phyloP scores from a whole-genome alignment of 257 asterid species.

The Forsythia viridissima region DNA sequence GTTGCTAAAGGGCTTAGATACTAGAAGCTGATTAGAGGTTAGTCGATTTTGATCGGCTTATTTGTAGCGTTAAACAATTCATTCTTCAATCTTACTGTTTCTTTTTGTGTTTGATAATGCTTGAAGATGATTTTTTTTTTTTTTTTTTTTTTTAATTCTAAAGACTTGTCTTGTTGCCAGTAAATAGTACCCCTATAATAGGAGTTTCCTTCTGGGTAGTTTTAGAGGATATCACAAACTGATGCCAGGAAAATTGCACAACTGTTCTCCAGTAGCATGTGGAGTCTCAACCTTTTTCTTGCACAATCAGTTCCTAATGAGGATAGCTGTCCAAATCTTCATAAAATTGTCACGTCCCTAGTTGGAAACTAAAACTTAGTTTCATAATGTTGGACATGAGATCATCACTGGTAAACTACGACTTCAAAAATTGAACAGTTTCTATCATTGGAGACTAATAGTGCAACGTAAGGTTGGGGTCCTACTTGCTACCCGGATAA shows the following conservation, averaged over 20 bases:
- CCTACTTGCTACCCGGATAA: neutral
- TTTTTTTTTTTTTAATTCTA: no score
- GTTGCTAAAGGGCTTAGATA: constrained; percentile 91
- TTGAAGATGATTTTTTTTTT: neutral
- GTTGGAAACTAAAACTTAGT: no score
- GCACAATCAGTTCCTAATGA: no score
- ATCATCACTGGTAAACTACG: no score
- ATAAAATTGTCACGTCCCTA: no score
- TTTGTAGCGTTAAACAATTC: constrained; percentile 21
- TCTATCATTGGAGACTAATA: no score
- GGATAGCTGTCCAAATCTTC: no score
- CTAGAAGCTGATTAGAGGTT: constrained; percentile 25
- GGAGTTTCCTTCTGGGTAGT: neutral
- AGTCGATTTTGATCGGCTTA: constrained; percentile 6
- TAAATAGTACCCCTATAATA: neutral
- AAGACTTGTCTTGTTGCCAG: neutral
- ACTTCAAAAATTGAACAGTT: neutral
- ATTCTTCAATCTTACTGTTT: constrained; percentile 17
- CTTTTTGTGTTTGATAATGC: neutral
- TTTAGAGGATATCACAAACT: neutral
- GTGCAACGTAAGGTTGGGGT: no score
- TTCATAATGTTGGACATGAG: no score
- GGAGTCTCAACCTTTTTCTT: no score
- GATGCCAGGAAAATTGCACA: no score
- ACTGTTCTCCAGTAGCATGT: no score